Conservation (phyloP, 352 stramenopile genomes). For the Phytophthora brassicae region DNA sequence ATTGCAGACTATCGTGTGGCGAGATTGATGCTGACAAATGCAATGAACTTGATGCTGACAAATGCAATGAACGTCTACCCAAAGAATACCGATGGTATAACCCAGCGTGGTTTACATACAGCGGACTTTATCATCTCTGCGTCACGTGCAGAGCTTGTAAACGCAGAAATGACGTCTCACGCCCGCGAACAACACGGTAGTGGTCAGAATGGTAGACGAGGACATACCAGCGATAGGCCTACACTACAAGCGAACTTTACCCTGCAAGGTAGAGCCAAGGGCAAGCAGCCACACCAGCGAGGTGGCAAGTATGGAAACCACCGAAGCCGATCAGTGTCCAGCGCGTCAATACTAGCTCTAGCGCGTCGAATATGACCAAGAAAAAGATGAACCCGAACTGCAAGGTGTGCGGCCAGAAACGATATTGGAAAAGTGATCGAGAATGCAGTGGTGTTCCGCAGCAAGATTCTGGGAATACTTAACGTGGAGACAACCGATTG, state of each 20-base stretch:
- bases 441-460: background rate
- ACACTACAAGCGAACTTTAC: slow-evolving; percentile 5
- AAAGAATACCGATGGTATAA: slow-evolving; percentile 1
- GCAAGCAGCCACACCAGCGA: background rate
- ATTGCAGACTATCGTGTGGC: background rate
- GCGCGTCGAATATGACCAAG: background rate
- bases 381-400: slow-evolving; percentile 7
- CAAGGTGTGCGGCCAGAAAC: background rate
- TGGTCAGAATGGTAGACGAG: background rate
- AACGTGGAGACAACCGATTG: background rate
- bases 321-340: background rate
- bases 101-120: background rate
- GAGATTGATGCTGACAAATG: slow-evolving; percentile 1
- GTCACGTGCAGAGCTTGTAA: background rate
- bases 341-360: background rate
- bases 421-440: background rate
- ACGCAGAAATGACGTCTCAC: background rate
- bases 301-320: slow-evolving; percentile 6
- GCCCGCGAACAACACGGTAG: background rate
- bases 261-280: background rate
- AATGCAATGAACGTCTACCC: slow-evolving; percentile 6
- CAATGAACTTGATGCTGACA: background rate
- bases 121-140: background rate
- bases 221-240: background rate
- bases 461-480: background rate